Conservation (phyloP, 2,329 filamentous ascomycete species). For the Bretziella fagacearum region DNA sequence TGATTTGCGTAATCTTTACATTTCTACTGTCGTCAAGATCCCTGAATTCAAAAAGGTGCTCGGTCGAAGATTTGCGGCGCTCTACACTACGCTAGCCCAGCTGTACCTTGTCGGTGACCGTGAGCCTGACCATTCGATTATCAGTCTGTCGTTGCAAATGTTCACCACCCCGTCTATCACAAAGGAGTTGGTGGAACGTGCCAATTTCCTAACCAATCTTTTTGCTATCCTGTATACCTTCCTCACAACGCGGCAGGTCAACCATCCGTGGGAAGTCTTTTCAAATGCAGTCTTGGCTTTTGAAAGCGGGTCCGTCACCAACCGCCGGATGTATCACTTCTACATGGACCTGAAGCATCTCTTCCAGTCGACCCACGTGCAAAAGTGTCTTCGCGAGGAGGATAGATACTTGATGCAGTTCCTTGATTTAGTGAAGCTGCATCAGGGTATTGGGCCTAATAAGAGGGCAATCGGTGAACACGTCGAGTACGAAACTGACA, state of each 20-base stretch:
- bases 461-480: slow-evolving; percentile 80
- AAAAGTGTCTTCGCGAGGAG: slow-evolving; percentile 66
- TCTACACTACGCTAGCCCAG: slow-evolving; percentile 87
- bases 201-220: slow-evolving; percentile 88
- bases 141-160: slow-evolving; percentile 93
- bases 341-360: slow-evolving; percentile 89
- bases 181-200: slow-evolving; percentile 81
- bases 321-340: slow-evolving; percentile 92
- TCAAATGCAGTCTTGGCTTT: slow-evolving; percentile 77
- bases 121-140: slow-evolving; percentile 95
- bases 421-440: slow-evolving; percentile 83
- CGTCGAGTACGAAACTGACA: slow-evolving; percentile 94
- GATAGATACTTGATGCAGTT: slow-evolving; percentile 85
- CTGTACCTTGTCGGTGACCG: slow-evolving; percentile 90
- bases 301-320: slow-evolving; percentile 86
- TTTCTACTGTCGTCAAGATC: slow-evolving; percentile 88
- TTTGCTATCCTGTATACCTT: slow-evolving; percentile 97
- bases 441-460: slow-evolving; percentile 95
- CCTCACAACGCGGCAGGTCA: slow-evolving; percentile 85
- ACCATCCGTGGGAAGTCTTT: slow-evolving; percentile 77
- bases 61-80: slow-evolving; percentile 78
- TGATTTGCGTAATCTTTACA: slow-evolving; percentile 81
- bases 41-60: slow-evolving; percentile 92
- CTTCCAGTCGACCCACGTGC: slow-evolving; percentile 74
- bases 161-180: slow-evolving; percentile 93